A percentile compares a stretch with the other conserved stretches of the same genome.
Conservation (phyloP, 345 rosid genomes). For the Citrus sp. region DNA sequence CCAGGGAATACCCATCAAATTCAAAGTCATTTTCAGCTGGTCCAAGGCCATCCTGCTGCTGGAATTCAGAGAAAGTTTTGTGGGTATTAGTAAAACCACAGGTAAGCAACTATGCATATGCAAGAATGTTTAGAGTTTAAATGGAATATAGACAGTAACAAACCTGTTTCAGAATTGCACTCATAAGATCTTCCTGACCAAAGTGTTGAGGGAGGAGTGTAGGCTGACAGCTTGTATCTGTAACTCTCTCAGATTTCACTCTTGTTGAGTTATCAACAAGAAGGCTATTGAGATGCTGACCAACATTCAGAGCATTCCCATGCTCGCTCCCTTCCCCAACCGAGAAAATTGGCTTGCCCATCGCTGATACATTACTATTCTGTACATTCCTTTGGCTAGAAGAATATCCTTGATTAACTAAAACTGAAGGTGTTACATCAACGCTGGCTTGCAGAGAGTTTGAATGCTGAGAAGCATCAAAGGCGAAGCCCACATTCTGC, state of each 20-base stretch:
- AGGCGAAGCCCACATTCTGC: constrained; percentile 53
- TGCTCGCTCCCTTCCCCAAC: constrained; percentile 27
- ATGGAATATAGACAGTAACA: constrained; percentile 9
- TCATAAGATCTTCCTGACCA: constrained; percentile 89
- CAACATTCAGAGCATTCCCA: constrained; percentile 26
- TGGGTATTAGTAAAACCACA: background rate
- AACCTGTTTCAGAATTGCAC: constrained; percentile 81
- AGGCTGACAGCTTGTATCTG: constrained; percentile 38
- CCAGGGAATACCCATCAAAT: constrained; percentile 72
- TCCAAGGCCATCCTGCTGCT: constrained; percentile 62
- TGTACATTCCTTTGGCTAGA: constrained; percentile 49
- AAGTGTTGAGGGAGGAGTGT: constrained; percentile 52
- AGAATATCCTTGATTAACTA: constrained; percentile 50
- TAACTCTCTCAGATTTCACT: constrained; percentile 61
- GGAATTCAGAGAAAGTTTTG: constrained; percentile 21
- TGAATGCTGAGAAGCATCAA: constrained; percentile 46
- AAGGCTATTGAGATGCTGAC: constrained; percentile 31
- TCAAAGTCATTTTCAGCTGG: constrained; percentile 65
- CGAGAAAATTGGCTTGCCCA: constrained; percentile 33
- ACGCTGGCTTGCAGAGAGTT: constrained; percentile 38
- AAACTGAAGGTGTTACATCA: constrained; percentile 33
- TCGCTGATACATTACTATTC: constrained; percentile 28
- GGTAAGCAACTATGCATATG: background rate
- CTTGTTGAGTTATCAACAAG: constrained; percentile 44
- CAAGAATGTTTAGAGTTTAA: background rate